Evolutionary conservation across 805 yeast genomes (phyloP).

Genomic region (Kodamaea hsintzibuensis): DNA sequence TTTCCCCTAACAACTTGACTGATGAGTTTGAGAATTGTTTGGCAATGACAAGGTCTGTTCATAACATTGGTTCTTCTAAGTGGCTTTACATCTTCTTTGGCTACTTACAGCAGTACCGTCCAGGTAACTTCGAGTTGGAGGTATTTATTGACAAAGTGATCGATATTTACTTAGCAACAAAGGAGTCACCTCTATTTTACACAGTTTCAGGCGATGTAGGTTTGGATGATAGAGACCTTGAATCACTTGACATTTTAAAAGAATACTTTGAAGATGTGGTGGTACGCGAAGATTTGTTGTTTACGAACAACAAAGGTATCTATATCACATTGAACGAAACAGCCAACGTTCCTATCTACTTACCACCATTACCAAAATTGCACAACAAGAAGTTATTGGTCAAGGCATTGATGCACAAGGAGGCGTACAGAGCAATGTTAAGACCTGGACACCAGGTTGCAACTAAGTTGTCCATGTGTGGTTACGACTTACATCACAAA

Average conservation of each 20-base stretch:
- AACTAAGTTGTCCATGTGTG: slow-evolving; percentile 16
- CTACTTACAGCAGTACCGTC: slow-evolving; percentile 22
- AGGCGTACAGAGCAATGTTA: slow-evolving; percentile 32
- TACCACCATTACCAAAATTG: slow-evolving; percentile 38
- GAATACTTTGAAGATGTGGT: slow-evolving; percentile 26
- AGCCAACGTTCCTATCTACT: slow-evolving; percentile 22
- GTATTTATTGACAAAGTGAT: slow-evolving; percentile 31
- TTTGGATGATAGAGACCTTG: slow-evolving; percentile 12
- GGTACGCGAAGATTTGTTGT: slow-evolving; percentile 25
- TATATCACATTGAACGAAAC: slow-evolving; percentile 25
- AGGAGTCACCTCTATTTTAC: slow-evolving; percentile 12
- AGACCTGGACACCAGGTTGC: slow-evolving; percentile 30
- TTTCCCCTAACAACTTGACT: slow-evolving; percentile 4
- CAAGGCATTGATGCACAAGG: slow-evolving; percentile 40
- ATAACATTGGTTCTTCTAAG: slow-evolving; percentile 12
- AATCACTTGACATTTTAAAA: slow-evolving; percentile 19
- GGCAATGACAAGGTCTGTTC: not conserved
- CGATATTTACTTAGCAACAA: slow-evolving; percentile 28
- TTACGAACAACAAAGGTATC: slow-evolving; percentile 13
- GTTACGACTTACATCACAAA: slow-evolving; percentile 20
- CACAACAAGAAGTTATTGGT: slow-evolving; percentile 28
- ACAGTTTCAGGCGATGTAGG: slow-evolving; percentile 7
- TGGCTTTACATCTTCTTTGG: slow-evolving; percentile 32
- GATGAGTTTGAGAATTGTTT: not conserved
- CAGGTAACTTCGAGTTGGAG: slow-evolving; percentile 22